phyloP scores from a whole-genome alignment of 1,284 basidiomycete genomes.

The Lignosus rhinocerotis region DNA sequence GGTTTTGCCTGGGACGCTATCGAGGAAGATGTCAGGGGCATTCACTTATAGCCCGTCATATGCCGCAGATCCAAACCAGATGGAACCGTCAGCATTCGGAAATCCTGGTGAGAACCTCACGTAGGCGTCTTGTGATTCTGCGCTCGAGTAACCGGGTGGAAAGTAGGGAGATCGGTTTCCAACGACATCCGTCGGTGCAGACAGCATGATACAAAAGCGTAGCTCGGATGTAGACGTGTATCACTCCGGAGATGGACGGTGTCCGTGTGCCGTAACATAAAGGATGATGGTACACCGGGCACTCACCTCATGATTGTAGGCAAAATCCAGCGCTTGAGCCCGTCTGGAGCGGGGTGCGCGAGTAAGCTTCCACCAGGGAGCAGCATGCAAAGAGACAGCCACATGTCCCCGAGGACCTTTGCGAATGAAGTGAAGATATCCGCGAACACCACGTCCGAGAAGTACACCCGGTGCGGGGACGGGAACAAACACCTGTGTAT shows the following conservation, averaged over 20 bases:
- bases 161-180: too few relatives aligned
- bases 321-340: conserved; percentile 71
- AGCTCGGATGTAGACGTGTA: not conserved
- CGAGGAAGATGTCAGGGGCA: not conserved
- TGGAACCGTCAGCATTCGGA: too few relatives aligned
- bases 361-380: conserved; percentile 76
- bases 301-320: conserved; percentile 85
- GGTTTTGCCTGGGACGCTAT: too few relatives aligned
- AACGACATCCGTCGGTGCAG: too few relatives aligned
- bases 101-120: too few relatives aligned
- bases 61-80: too few relatives aligned
- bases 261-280: too few relatives aligned
- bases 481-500: conserved; percentile 76
- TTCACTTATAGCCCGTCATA: not conserved
- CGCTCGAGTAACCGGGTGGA: too few relatives aligned
- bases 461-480: conserved; percentile 66
- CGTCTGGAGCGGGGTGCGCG: conserved; percentile 59
- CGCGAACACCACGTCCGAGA: conserved; percentile 92
- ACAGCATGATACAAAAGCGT: not conserved
- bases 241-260: not conserved
- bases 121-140: too few relatives aligned
- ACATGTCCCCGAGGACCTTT: conserved; percentile 94
- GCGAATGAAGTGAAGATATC: conserved; percentile 97
- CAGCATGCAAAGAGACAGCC: conserved; percentile 84
- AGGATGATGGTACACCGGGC: conserved; percentile 10